phyloP scores from a whole-genome alignment of 179 eudicot genomes.

The Vitellaria paradoxa region DNA sequence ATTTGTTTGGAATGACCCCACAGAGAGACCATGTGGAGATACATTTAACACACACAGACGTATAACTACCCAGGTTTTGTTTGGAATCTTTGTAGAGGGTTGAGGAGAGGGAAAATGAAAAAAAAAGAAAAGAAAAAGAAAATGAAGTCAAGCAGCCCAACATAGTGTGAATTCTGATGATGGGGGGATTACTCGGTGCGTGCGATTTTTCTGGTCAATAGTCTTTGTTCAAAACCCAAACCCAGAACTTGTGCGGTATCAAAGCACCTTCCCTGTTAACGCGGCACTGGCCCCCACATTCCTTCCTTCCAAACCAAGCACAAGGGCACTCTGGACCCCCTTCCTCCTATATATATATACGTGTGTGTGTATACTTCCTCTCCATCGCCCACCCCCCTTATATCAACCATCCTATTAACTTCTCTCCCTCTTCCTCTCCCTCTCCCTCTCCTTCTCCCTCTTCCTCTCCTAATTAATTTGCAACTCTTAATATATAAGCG shows the following conservation, averaged over 20 bases:
- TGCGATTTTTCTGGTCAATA: neutral
- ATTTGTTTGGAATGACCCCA: neutral
- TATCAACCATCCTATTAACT: neutral
- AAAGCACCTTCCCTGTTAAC: neutral
- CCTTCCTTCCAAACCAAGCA: too few relatives aligned
- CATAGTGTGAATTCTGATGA: neutral
- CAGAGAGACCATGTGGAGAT: neutral
- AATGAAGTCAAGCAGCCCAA: conserved; percentile 13
- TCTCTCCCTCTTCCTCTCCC: neutral
- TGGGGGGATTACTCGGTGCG: neutral
- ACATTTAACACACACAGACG: too few relatives aligned
- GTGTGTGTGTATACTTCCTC: neutral
- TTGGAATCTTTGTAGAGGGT: neutral
- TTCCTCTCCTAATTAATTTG: neutral
- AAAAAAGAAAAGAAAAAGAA: neutral
- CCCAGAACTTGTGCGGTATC: neutral
- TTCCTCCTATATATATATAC: too few relatives aligned
- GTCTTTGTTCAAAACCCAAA: neutral
- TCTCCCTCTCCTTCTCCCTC: neutral
- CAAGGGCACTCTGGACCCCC: too few relatives aligned
- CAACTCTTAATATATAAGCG: neutral
- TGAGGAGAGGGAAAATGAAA: too few relatives aligned
- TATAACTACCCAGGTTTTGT: neutral
- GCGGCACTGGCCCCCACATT: too few relatives aligned
- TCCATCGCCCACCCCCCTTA: neutral